These are phyloP conservation scores for Peterozyma toletana DNA, from an alignment of 805 yeast genomes.

Conservation along the genomic window DNA sequence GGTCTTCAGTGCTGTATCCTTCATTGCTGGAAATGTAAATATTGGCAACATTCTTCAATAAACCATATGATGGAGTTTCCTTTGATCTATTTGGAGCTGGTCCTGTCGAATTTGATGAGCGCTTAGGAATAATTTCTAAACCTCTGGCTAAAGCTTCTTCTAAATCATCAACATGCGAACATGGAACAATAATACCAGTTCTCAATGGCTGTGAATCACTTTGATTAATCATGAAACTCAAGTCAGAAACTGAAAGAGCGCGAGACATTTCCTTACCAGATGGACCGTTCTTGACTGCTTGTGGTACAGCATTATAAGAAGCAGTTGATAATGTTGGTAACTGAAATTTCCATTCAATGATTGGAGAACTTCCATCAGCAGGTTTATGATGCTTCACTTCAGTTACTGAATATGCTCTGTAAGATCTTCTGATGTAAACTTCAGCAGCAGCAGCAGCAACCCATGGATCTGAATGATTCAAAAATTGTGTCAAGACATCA, in stretches of 20 bases:
- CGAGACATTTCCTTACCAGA: conserved; percentile 48
- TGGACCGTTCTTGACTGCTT: conserved; percentile 32
- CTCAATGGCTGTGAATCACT: conserved; percentile 64
- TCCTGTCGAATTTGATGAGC: conserved; percentile 26
- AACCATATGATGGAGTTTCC: conserved; percentile 12
- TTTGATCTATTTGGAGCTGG: conserved; percentile 42
- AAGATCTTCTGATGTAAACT: conserved; percentile 93
- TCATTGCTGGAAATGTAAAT: conserved; percentile 69
- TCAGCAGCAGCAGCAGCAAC: conserved; percentile 95
- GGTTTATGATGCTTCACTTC: conserved; percentile 57
- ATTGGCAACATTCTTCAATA: conserved; percentile 74
- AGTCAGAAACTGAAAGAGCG: conserved; percentile 89
- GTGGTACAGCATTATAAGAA: conserved; percentile 66
- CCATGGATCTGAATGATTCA: conserved; percentile 75
- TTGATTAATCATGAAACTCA: conserved; percentile 73
- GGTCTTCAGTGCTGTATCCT: conserved; percentile 67
- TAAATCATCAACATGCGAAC: conserved; percentile 78
- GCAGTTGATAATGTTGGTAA: conserved; percentile 68
- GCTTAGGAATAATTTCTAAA: conserved; percentile 58
- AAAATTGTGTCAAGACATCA: conserved; percentile 90
- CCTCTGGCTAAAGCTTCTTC: conserved; percentile 78
- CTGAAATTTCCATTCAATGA: conserved; percentile 84
- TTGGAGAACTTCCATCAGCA: conserved; percentile 48
- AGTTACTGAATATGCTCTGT: conserved; percentile 88
- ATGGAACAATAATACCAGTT: conserved; percentile 79